These are phyloP conservation scores for Auriscalpium vulgare DNA, from an alignment of 768 basidiomycete species.

Conservation along the genomic window DNA sequence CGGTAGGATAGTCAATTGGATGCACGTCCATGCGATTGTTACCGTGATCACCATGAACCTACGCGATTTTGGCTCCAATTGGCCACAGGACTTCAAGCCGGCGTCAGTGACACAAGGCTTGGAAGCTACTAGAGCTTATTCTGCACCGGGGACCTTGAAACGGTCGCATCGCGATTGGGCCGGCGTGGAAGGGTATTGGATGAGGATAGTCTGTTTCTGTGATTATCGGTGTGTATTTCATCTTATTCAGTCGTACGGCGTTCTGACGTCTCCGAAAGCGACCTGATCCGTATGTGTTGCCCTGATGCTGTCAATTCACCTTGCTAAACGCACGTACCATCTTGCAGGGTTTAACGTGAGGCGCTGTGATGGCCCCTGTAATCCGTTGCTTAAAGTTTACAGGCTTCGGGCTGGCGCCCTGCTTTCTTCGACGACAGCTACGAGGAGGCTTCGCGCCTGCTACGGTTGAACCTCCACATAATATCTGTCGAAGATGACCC, in stretches of 20 bases:
- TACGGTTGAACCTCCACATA: constrained; percentile 47
- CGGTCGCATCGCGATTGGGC: constrained; percentile 52
- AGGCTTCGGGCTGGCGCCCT: constrained; percentile 16
- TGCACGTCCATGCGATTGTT: constrained; percentile 51
- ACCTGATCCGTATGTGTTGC: constrained; percentile 34
- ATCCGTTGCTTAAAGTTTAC: background rate
- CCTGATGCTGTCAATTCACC: background rate
- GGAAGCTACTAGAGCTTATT: constrained; percentile 44
- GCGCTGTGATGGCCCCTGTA: background rate
- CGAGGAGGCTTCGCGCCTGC: constrained; percentile 56
- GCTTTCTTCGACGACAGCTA: constrained; percentile 52
- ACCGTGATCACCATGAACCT: constrained; percentile 48
- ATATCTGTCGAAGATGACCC: constrained; percentile 23
- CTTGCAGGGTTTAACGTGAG: constrained; percentile 24
- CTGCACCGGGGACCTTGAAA: constrained; percentile 36
- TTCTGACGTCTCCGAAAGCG: constrained; percentile 17
- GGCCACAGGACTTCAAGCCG: constrained; percentile 9
- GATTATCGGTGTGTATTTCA: constrained; percentile 51
- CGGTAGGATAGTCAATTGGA: constrained; percentile 47
- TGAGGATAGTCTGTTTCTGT: constrained; percentile 69
- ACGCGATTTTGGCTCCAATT: constrained; percentile 26
- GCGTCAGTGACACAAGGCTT: constrained; percentile 25
- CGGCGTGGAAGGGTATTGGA: constrained; percentile 69
- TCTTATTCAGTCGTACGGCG: too few relatives aligned
- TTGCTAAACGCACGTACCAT: background rate